These are phyloP conservation scores for Ogataea pini DNA, from an alignment of 805 yeast species.

Conservation along the genomic window DNA sequence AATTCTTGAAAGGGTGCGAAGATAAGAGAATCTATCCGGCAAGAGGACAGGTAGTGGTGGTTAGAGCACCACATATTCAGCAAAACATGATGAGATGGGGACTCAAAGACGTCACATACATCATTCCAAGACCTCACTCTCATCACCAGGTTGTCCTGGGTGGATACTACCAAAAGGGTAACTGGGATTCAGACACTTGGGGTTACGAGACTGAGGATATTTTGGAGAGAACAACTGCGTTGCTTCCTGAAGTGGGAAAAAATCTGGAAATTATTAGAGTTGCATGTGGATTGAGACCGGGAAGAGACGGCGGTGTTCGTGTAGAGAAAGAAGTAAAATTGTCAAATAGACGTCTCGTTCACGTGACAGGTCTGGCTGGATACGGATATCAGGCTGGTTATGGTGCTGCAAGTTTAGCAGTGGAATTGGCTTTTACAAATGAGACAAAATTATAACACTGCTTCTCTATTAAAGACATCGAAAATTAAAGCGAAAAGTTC, in stretches of 20 bases:
- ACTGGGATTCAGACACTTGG: conserved; percentile 62
- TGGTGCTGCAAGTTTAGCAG: conserved; percentile 58
- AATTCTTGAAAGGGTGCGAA: conserved; percentile 59
- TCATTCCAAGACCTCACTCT: conserved; percentile 70
- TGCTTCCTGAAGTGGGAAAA: conserved; percentile 50
- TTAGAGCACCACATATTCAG: conserved; percentile 66
- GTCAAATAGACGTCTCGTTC: conserved; percentile 51
- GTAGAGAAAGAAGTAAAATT: conserved; percentile 55
- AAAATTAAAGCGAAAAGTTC: neutral
- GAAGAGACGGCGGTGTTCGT: conserved; percentile 73
- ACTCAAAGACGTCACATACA: conserved; percentile 59
- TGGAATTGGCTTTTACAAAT: conserved; percentile 21
- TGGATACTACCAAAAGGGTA: conserved; percentile 66
- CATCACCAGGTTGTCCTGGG: conserved; percentile 71
- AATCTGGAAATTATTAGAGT: conserved; percentile 57
- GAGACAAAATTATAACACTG: neutral
- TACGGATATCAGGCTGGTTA: conserved; percentile 68
- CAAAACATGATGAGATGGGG: conserved; percentile 66
- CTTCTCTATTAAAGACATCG: neutral
- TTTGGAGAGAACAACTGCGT: conserved; percentile 47
- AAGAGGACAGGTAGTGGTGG: conserved; percentile 77
- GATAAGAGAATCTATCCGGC: conserved; percentile 68
- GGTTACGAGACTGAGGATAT: conserved; percentile 50
- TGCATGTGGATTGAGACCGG: conserved; percentile 76
- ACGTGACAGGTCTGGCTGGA: conserved; percentile 72